phyloP scores from a whole-genome alignment of 768 basidiomycete species.

The Tylopilus intermedius region DNA sequence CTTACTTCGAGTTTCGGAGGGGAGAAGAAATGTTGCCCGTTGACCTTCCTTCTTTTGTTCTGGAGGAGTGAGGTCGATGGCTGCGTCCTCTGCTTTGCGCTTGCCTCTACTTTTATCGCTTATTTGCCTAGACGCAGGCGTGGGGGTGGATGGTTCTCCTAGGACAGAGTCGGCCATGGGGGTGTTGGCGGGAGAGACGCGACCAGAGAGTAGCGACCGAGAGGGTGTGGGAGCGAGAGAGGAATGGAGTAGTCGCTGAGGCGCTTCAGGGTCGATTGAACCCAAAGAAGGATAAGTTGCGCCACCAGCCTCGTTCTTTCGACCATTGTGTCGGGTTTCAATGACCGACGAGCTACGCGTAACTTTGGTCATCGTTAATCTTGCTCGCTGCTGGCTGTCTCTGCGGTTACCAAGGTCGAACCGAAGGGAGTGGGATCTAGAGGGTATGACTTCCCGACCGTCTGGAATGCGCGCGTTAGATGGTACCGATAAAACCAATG shows the following conservation, averaged over 20 bases:
- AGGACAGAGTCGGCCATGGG: constrained; percentile 14
- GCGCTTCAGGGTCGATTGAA: constrained; percentile 17
- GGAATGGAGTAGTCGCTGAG: constrained; percentile 5
- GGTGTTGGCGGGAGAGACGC: constrained; percentile 3
- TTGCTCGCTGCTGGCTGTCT: constrained; percentile 9
- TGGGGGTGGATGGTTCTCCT: constrained; percentile 30
- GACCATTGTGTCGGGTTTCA: constrained; percentile 11
- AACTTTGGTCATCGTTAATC: constrained; percentile 17
- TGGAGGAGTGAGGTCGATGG: constrained; percentile 64
- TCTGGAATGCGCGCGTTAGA: constrained; percentile 10
- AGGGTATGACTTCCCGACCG: constrained; percentile 10
- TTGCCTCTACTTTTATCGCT: constrained; percentile 50
- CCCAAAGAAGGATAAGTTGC: constrained; percentile 13
- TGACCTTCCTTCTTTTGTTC: constrained; percentile 49
- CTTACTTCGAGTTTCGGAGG: constrained; percentile 54
- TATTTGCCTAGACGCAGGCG: constrained; percentile 28
- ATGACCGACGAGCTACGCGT: constrained; percentile 27
- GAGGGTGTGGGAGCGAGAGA: constrained; percentile 20
- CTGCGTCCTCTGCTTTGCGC: constrained; percentile 63
- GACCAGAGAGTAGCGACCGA: constrained; percentile 13
- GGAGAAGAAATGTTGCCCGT: constrained; percentile 59
- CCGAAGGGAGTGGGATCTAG: constrained; percentile 21
- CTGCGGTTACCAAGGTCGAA: constrained; percentile 15
- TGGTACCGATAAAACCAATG: too few relatives aligned
- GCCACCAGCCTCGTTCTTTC: constrained; percentile 15